phyloP scores from a whole-genome alignment of 1,139 yeast genomes.

The Suhomyces maxii region DNA sequence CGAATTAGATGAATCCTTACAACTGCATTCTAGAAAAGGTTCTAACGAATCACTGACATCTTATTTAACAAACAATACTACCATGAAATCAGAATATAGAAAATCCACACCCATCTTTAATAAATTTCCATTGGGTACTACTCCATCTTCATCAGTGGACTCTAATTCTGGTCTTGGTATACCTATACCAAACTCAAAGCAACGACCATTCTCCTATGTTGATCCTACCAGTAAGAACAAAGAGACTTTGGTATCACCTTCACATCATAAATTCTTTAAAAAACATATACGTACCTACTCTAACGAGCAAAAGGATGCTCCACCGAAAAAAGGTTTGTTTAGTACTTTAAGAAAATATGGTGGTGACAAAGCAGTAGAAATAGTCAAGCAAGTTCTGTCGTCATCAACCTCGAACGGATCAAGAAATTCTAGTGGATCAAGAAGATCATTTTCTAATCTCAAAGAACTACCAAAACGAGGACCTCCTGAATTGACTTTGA shows the following conservation, averaged over 20 bases:
- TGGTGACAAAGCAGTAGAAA: constrained; percentile 42
- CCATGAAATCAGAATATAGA: constrained; percentile 28
- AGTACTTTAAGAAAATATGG: constrained; percentile 46
- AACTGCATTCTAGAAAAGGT: constrained; percentile 21
- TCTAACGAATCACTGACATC: constrained; percentile 22
- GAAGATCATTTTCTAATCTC: background rate
- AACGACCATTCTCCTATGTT: constrained; percentile 57
- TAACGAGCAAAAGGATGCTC: constrained; percentile 39
- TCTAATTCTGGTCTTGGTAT: constrained; percentile 14
- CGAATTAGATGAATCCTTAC: constrained; percentile 9
- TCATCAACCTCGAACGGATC: constrained; percentile 10
- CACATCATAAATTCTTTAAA: constrained; percentile 56
- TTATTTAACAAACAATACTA: constrained; percentile 5
- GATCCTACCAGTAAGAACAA: constrained; percentile 37
- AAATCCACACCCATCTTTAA: constrained; percentile 33
- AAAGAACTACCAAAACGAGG: background rate
- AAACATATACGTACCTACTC: constrained; percentile 60
- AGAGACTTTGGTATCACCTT: constrained; percentile 28
- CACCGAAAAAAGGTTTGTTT: constrained; percentile 35
- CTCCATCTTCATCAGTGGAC: constrained; percentile 12
- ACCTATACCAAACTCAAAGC: constrained; percentile 21
- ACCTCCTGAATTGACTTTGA: background rate
- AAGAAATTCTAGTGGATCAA: constrained; percentile 3
- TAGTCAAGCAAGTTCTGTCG: constrained; percentile 30
- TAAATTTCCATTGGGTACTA: constrained; percentile 22